Evolutionary conservation across 495 filamentous ascomycete genomes (phyloP), one percentile per base, ranked within the genome.

Genomic region (Arthonia radiata): DNA sequence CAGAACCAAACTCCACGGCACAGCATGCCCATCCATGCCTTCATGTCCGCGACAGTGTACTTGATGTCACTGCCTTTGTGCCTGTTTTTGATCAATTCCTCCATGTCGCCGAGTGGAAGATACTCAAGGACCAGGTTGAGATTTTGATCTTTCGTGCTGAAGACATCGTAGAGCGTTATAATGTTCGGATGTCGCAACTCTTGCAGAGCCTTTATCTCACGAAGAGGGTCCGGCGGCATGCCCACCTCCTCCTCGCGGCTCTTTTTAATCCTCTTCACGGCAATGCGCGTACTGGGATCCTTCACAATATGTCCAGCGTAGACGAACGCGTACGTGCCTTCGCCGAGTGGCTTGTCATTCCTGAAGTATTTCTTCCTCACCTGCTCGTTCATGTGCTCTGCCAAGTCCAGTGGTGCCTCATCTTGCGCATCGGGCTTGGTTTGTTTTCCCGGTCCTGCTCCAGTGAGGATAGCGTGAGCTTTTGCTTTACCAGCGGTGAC

Each of bases 191-290:
- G 86, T 6, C 66, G 71, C n/a, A 97, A 61, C 48, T 97, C 89
- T 43, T 89, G 82, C 5, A 97, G 61, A 47, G 76, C 73, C 42
- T 86, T 89, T 40, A 94, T 67, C 54, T 99, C 89, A 32, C 89
- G 79, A 35, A 94, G 71, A 10, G 83, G 77, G 48, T 99, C 89
- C 55, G 82, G 77, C 9, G 76, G 65, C 37, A 99, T 64, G 30
- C 89, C 89, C 43, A 92, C 81, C 38, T 57, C 59, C 38, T 59
- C 67, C 41, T 91, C 79, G 9, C 70, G 64, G 41, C 82, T 78
- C 38, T 90, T 61, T 47, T 93, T 94, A 54, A 99, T 91, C 53
- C 93, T 94, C 43, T 99, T 99, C 46, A 99, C 93, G 30, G 89
- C 89, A 24, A 99, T 75, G 14, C 64, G 56, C 6, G 59, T 52